Conservation (phyloP, 1,284 basidiomycete genomes). For the Acaromyces ingoldii region DNA sequence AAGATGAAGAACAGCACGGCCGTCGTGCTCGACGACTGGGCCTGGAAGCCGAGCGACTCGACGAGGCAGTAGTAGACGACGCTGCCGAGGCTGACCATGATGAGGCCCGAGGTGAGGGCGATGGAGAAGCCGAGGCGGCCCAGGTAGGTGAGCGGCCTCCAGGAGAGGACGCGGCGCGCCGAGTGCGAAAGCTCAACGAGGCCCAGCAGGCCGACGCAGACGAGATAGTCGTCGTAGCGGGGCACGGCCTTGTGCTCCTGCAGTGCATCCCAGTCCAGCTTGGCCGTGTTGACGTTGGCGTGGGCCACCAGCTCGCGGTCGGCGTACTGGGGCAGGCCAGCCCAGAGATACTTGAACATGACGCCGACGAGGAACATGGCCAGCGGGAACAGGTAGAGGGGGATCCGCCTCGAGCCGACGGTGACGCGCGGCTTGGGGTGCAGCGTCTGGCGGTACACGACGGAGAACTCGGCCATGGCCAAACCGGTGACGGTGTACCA, state of each 20-base stretch:
- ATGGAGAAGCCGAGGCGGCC: conserved; percentile 30
- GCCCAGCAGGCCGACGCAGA: conserved; percentile 22
- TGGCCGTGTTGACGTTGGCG: conserved; percentile 23
- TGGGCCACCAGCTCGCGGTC: conserved; percentile 23
- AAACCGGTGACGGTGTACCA: conserved; percentile 41
- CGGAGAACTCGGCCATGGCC: conserved; percentile 25
- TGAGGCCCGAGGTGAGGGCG: conserved; percentile 25
- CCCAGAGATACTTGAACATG: conserved; percentile 36
- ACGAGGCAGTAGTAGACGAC: conserved; percentile 22
- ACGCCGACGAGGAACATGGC: conserved; percentile 17
- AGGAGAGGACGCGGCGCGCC: conserved; percentile 9
- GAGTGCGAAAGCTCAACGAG: conserved; percentile 24
- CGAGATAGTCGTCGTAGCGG: conserved; percentile 35
- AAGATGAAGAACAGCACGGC: background rate
- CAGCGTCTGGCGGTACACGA: conserved; percentile 22
- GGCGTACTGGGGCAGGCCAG: conserved; percentile 13
- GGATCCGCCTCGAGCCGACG: conserved; percentile 9
- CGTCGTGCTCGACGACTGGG: too few relatives aligned
- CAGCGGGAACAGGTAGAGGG: conserved; percentile 11
- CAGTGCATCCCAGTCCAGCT: conserved; percentile 19
- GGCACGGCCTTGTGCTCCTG: conserved; percentile 18
- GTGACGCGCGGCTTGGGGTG: conserved; percentile 12
- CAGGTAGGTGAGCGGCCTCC: conserved; percentile 10
- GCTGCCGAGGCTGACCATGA: conserved; percentile 30
- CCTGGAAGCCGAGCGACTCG: conserved; percentile 6